Conservation (phyloP, 345 rosid genomes). For the Murraya paniculata region DNA sequence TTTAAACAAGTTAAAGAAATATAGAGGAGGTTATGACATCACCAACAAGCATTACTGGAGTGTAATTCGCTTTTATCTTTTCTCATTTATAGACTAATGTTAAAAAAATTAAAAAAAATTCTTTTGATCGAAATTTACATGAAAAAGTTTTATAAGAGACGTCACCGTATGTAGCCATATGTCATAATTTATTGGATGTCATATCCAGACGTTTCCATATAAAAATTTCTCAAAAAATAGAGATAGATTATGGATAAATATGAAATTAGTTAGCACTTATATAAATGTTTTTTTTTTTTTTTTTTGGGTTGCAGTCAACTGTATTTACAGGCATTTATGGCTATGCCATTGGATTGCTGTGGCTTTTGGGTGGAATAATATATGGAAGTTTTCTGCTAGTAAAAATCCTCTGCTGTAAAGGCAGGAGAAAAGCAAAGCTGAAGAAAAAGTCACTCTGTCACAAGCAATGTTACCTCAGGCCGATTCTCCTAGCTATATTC, state of each 20-base stretch:
- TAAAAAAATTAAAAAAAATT: neutral
- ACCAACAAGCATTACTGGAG: constrained; percentile 72
- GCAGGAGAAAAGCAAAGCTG: constrained; percentile 26
- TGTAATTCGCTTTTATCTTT: constrained; percentile 34
- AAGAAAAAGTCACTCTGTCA: constrained; percentile 26
- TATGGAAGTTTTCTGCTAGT: constrained; percentile 33
- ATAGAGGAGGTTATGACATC: constrained; percentile 66
- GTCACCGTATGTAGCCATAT: fast-evolving
- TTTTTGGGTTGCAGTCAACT: constrained; percentile 45
- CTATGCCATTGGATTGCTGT: constrained; percentile 41
- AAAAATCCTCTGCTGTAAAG: constrained; percentile 26
- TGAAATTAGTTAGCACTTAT: too few species aligned
- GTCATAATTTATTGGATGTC: too few species aligned
- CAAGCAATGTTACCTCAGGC: constrained; percentile 37
- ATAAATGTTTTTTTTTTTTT: neutral
- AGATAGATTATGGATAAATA: too few species aligned
- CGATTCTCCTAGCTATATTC: constrained; percentile 33
- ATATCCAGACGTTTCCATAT: fast-evolving
- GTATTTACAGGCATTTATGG: constrained; percentile 61
- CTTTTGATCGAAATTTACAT: too few species aligned
- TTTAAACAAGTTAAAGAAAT: constrained; percentile 41
- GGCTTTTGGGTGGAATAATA: constrained; percentile 49
- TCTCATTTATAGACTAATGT: neutral
- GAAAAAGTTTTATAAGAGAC: too few species aligned
- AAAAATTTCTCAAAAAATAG: too few species aligned